phyloP scores from a whole-genome alignment of 352 stramenopile species.

The Aphanomyces invadans region DNA sequence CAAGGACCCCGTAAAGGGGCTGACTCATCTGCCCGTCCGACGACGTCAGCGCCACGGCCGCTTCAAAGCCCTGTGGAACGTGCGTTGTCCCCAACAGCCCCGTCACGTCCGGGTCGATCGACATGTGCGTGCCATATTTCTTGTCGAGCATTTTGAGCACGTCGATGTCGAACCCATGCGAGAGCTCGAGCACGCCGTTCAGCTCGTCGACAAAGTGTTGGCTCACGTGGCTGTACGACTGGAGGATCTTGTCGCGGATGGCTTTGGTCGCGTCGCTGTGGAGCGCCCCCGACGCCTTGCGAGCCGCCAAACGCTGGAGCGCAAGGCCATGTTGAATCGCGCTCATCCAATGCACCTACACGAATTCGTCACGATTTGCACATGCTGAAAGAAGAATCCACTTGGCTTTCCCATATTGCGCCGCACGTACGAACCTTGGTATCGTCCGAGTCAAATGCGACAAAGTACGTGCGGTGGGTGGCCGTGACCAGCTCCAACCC shows the following conservation, averaged over 20 bases:
- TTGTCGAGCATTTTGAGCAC: constrained; percentile 13
- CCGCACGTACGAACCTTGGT: constrained; percentile 33
- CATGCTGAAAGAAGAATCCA: too few species aligned
- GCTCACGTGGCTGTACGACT: constrained; percentile 13
- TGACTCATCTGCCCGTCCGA: not conserved
- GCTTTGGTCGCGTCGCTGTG: not conserved
- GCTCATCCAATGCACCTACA: constrained; percentile 40
- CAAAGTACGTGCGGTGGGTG: constrained; percentile 68
- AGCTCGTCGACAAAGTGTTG: constrained; percentile 11
- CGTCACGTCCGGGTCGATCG: not conserved
- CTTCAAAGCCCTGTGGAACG: not conserved
- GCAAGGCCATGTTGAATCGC: constrained; percentile 51
- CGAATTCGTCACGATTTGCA: not conserved
- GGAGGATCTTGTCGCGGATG: not conserved
- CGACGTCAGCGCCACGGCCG: not conserved
- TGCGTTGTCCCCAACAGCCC: not conserved
- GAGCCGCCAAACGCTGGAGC: constrained; percentile 23
- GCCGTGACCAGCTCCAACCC: constrained; percentile 61
- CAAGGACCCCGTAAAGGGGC: constrained; percentile 4
- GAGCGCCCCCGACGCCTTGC: not conserved
- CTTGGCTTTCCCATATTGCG: too few species aligned
- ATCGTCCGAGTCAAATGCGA: constrained; percentile 38
- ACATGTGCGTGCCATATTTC: constrained; percentile 22
- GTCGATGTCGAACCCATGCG: constrained; percentile 22
- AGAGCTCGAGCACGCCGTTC: constrained; percentile 11